Percentiles rank a stretch among this genome's conserved stretches.
Evolutionary conservation across 805 yeast genomes (phyloP).

Genomic region (Yamadazyma scolyti): DNA sequence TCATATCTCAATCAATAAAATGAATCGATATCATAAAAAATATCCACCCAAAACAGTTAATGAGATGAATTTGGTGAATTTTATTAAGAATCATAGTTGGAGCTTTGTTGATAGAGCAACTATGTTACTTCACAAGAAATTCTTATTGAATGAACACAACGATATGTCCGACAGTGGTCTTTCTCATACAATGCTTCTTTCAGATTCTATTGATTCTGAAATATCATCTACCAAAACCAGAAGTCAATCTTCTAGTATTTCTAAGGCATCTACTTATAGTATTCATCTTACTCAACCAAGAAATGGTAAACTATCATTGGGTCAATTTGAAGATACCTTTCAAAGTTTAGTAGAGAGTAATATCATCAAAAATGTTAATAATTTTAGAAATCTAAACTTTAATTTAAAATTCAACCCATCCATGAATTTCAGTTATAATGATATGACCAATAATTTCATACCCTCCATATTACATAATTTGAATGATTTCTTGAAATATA

Average conservation of each 20-base stretch:
- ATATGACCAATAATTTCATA: constrained; percentile 49
- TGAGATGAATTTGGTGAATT: constrained; percentile 42
- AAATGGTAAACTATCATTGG: constrained; percentile 27
- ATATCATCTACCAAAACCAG: too few relatives aligned
- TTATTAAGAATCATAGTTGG: constrained; percentile 47
- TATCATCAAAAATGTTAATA: constrained; percentile 26
- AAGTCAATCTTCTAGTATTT: constrained; percentile 2
- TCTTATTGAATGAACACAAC: constrained; percentile 19
- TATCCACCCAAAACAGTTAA: constrained; percentile 36
- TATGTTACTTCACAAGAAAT: constrained; percentile 41
- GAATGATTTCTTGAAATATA: constrained; percentile 51
- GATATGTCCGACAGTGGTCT: too few relatives aligned
- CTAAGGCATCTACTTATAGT: constrained; percentile 6
- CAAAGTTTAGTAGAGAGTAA: constrained; percentile 36
- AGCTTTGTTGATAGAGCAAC: constrained; percentile 55
- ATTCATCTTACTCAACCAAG: constrained; percentile 13
- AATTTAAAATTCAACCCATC: constrained; percentile 33
- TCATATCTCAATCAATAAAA: constrained; percentile 43
- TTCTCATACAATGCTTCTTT: too few relatives aligned
- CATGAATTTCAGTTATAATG: constrained; percentile 46
- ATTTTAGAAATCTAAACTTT: constrained; percentile 31
- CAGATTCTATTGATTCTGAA: too few relatives aligned
- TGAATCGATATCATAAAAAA: constrained; percentile 28
- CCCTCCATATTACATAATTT: constrained; percentile 57
- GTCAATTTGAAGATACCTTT: constrained; percentile 38